Evolutionary conservation across 1,139 yeast species (phyloP).

Genomic region (Scheffersomyces insectosa): DNA sequence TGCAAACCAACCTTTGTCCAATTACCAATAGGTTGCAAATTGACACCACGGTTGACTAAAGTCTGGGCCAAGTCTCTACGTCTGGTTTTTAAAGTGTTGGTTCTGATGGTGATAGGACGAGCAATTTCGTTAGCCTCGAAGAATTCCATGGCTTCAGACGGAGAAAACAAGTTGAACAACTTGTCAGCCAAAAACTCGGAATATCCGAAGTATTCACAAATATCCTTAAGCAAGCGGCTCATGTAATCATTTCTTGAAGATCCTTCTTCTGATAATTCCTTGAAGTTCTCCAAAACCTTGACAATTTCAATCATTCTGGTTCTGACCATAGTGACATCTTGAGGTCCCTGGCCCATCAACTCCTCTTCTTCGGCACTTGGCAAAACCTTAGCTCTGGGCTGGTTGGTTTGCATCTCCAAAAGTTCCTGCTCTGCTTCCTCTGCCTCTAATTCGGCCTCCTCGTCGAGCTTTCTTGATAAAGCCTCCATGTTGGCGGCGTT

Average conservation of each 20-base stretch:
- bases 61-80: conserved; percentile 96
- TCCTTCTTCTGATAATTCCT: conserved; percentile 81
- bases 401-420: conserved; percentile 55
- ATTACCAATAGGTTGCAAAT: conserved; percentile 92
- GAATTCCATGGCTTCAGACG: conserved; percentile 96
- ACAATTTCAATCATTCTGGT: conserved; percentile 95
- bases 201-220: conserved; percentile 95
- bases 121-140: conserved; percentile 98
- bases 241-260: conserved; percentile 80
- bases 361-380: conserved; percentile 65
- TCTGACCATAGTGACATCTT: conserved; percentile 79
- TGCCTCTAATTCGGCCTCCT: conserved; percentile 71
- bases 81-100: conserved; percentile 91
- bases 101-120: conserved; percentile 94
- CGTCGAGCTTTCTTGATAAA: conserved; percentile 66
- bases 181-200: conserved; percentile 93
- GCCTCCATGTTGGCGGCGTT: conserved; percentile 90
- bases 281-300: conserved; percentile 92
- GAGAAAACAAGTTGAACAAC: conserved; percentile 84
- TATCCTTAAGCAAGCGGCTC: conserved; percentile 76
- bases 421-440: conserved; percentile 78
- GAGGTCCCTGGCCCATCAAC: conserved; percentile 52
- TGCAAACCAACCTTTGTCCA: conserved; percentile 99
- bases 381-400: conserved; percentile 70
- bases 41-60: conserved; percentile 94